phyloP scores from a whole-genome alignment of 441 rosid genomes.

The Croton laevigatus region DNA sequence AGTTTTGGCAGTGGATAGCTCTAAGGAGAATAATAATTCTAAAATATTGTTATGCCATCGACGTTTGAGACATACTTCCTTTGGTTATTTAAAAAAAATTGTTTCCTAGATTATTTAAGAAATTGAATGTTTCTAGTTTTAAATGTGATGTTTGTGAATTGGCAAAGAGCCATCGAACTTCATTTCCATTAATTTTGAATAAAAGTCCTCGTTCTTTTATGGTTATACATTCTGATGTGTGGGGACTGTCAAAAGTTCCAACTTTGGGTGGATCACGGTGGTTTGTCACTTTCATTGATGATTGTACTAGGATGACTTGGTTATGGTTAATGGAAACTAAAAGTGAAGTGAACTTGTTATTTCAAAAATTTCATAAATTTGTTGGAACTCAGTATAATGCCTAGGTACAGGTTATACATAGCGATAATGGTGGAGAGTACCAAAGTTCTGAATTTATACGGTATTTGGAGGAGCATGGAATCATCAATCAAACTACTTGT shows the following conservation, averaged over 20 bases:
- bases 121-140: neutral
- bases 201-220: neutral
- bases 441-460: neutral
- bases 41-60: neutral
- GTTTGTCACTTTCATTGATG: conserved; percentile 17
- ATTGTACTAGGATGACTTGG: conserved; percentile 7
- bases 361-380: neutral
- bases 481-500: conserved; percentile 1
- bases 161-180: neutral
- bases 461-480: neutral
- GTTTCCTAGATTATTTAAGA: neutral
- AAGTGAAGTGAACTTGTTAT: neutral
- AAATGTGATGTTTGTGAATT: neutral
- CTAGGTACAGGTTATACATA: neutral
- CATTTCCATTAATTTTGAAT: neutral
- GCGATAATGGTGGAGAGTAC: neutral
- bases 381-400: neutral
- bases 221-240: neutral
- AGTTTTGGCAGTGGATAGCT: neutral
- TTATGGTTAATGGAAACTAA: neutral
- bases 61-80: neutral
- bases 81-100: neutral
- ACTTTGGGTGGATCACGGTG: neutral
- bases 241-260: neutral
- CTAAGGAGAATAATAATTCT: neutral